phyloP scores from a whole-genome alignment of 2,329 filamentous ascomycete genomes.

The Cytospora piceicola region DNA sequence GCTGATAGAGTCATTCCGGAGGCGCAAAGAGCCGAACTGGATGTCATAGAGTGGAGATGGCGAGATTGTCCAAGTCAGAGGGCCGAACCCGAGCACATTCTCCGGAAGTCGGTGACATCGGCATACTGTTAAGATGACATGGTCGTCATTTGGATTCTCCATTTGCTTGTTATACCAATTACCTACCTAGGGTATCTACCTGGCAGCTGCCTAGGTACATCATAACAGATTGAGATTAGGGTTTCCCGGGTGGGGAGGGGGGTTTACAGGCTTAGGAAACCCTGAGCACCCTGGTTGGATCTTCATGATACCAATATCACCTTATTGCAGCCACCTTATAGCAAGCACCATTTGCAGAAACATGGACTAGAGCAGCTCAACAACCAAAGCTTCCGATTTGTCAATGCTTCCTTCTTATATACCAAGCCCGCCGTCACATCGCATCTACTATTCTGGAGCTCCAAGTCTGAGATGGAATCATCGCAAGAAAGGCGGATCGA shows the following conservation, averaged over 20 bases:
- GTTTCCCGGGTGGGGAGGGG: too few species aligned
- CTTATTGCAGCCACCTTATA: not conserved
- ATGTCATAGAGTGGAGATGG: not conserved
- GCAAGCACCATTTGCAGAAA: too few species aligned
- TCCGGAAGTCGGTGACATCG: not conserved
- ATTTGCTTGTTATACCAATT: too few species aligned
- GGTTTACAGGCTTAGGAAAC: too few species aligned
- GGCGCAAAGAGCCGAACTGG: not conserved
- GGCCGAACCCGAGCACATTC: not conserved
- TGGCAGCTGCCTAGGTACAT: too few species aligned
- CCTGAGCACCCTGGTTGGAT: too few species aligned
- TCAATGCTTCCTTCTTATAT: not conserved
- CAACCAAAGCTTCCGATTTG: constrained; percentile 8
- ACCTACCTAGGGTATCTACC: too few species aligned
- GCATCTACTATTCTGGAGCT: not conserved
- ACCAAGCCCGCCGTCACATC: not conserved
- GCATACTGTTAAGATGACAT: not conserved
- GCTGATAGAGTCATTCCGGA: not conserved
- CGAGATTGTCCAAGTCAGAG: not conserved
- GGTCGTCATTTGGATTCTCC: too few species aligned
- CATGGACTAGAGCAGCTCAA: not conserved
- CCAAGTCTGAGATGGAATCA: constrained; percentile 1
- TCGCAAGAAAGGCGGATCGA: constrained; percentile 1
- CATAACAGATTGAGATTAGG: too few species aligned
- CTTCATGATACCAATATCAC: too few species aligned